These are phyloP conservation scores for Globisporangium nagaii DNA, from an alignment of 352 stramenopile species.

Conservation along the genomic window DNA sequence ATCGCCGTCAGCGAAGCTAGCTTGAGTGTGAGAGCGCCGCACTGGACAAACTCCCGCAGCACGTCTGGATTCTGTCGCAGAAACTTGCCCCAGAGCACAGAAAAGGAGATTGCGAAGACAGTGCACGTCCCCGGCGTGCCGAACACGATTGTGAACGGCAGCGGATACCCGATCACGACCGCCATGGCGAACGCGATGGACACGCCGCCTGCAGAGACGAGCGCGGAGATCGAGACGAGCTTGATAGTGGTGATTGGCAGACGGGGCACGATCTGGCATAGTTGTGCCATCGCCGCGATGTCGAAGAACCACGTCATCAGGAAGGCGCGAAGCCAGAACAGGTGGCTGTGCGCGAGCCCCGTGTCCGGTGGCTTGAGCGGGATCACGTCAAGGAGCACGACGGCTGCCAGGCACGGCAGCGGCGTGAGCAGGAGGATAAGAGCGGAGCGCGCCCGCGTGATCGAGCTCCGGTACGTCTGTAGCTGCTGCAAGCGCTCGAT, in stretches of 20 bases:
- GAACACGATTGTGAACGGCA: conserved; percentile 22
- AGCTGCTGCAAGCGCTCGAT: not conserved
- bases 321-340: conserved; percentile 1
- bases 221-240: not conserved
- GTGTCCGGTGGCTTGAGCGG: not conserved
- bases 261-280: conserved; percentile 1
- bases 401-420: not conserved
- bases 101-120: not conserved
- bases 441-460: not conserved
- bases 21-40: not conserved
- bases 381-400: conserved; percentile 4
- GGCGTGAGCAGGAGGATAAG: conserved; percentile 3
- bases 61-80: not conserved
- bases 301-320: conserved; percentile 1
- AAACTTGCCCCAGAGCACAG: not conserved
- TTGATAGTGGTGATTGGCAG: not conserved
- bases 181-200: conserved; percentile 1
- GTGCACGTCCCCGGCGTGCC: conserved; percentile 6
- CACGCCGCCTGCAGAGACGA: not conserved
- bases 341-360: not conserved
- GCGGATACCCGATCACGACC: conserved; percentile 15
- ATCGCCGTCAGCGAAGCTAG: conserved; percentile 13
- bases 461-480: not conserved
- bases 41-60: not conserved
- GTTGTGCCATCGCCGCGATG: not conserved